Evolutionary conservation across 768 basidiomycete genomes (phyloP), one percentile per base, ranked within the genome.

Genomic region (Porphyrellus cyaneotinctus): DNA sequence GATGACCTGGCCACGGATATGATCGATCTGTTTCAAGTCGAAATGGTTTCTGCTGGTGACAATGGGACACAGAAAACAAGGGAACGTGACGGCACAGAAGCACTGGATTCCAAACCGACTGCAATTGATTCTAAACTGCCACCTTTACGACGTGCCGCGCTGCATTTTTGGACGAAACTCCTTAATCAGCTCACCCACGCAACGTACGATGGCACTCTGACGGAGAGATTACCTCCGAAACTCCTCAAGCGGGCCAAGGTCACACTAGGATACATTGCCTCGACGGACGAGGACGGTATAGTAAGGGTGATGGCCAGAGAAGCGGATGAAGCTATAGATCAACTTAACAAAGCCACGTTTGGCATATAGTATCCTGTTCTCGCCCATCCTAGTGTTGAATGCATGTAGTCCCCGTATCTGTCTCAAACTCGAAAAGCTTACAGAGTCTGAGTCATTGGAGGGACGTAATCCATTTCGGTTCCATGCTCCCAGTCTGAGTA

Each of bases 401-500:
- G 12, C 23, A 20, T 69, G 66, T 69, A 35, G 52, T 75, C 89
- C 88, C 79, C 91, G 91, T 92, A 95, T 93, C 92, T 95, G 91
- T 95, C 91, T 82, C 85, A 87, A 75, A 75, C 73, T 75, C 74
- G 72, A 83, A 73, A 58, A 64, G 73, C 80, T 88, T 64, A 53
- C 70, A 72, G 75, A 74, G 81, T 73, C 82, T 83, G 83, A 88
- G 91, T 92, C 92, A 93, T 87, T 82, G 72, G 58, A 77, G 86
- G 78, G 88, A 84, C 74, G 52, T 35, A 57, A 58, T 80, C 51
- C 39, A 70, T 87, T 24, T 88, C 60, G 87, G 85, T 86, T 78
- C 68, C 24, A 33, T n/a, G 39, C 26, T 17, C 35, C 56, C 70
- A 42, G 55, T 36, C 20, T 17, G 18, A 9, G 26, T 28, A 28